Evolutionary conservation across 192 early-diverging fungal species (phyloP).

Genomic region (Entomortierella parvispora): DNA sequence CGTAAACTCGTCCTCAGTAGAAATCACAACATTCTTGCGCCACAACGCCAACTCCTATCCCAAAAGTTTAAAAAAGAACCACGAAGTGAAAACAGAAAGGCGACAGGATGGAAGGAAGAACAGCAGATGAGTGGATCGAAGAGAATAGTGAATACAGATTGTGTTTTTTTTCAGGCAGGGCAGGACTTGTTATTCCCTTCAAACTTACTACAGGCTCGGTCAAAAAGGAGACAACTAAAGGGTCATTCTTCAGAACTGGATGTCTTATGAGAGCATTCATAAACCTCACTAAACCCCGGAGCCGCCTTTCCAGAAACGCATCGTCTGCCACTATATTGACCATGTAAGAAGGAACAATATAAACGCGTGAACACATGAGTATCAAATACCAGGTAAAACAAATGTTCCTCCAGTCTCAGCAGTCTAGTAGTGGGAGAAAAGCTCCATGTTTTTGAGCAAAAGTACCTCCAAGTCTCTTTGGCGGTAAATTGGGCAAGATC

Average conservation of each 20-base stretch:
- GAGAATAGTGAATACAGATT: too few relatives aligned
- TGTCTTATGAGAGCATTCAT: conserved; percentile 80
- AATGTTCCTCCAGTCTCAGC: too few relatives aligned
- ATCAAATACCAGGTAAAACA: background rate
- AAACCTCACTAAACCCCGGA: conserved; percentile 75
- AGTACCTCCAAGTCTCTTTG: conserved; percentile 86
- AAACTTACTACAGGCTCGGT: conserved; percentile 71
- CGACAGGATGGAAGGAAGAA: too few relatives aligned
- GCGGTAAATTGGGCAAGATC: conserved; percentile 84
- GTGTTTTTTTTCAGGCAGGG: too few relatives aligned
- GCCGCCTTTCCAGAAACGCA: conserved; percentile 75
- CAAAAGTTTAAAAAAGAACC: too few relatives aligned
- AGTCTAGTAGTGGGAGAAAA: conserved; percentile 17
- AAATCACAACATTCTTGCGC: conserved; percentile 61
- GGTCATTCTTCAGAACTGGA: conserved; percentile 72
- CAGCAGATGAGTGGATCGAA: too few relatives aligned
- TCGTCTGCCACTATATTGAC: conserved; percentile 60
- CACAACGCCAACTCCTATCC: conserved; percentile 67
- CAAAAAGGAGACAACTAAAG: conserved; percentile 68
- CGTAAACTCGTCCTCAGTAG: conserved; percentile 66
- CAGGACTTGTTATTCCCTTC: too few relatives aligned
- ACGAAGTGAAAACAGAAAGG: background rate
- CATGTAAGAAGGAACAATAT: background rate
- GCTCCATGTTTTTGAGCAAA: conserved; percentile 5
- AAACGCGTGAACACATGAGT: background rate